Evolutionary conservation across 148 eudicot species (phyloP).

Genomic region (Fagopyrum esculentum): DNA sequence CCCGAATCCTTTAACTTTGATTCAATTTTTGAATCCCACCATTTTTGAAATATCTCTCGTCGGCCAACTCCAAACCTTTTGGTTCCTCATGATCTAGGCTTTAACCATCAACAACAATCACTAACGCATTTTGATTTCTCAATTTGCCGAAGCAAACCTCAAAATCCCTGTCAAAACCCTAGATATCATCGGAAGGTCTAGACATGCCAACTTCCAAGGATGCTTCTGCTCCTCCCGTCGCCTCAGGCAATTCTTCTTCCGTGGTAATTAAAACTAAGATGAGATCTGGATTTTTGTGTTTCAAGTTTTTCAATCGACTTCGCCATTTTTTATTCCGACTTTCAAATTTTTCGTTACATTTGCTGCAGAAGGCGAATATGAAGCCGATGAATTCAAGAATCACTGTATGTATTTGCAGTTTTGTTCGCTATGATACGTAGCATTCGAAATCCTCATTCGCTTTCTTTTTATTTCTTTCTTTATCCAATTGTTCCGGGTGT

Average conservation of each 20-base stretch:
- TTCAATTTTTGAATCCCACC: background rate
- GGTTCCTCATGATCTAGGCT: background rate
- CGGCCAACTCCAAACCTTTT: background rate
- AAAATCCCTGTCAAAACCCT: constrained; percentile 9
- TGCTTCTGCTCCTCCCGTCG: background rate
- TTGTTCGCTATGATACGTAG: background rate
- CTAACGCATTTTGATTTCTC: background rate
- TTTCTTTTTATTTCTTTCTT: background rate
- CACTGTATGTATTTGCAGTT: background rate
- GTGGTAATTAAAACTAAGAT: background rate
- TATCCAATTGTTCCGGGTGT: background rate
- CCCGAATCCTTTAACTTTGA: background rate
- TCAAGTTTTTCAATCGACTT: background rate
- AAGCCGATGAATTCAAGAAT: constrained; percentile 10
- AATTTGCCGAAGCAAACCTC: background rate
- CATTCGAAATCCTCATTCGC: background rate
- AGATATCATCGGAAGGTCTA: constrained; percentile 1
- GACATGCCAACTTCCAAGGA: constrained; percentile 4
- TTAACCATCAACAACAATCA: background rate
- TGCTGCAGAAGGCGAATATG: constrained; percentile 3
- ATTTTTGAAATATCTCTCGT: background rate
- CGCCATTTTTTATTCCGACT: background rate
- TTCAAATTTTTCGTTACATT: background rate
- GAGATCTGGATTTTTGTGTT: background rate
- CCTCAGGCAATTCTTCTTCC: constrained; percentile 2